Evolutionary conservation across 306 rosid genomes (phyloP), one percentile per base, ranked within the genome.

Genomic region (Gynostemma pentaphyllum): DNA sequence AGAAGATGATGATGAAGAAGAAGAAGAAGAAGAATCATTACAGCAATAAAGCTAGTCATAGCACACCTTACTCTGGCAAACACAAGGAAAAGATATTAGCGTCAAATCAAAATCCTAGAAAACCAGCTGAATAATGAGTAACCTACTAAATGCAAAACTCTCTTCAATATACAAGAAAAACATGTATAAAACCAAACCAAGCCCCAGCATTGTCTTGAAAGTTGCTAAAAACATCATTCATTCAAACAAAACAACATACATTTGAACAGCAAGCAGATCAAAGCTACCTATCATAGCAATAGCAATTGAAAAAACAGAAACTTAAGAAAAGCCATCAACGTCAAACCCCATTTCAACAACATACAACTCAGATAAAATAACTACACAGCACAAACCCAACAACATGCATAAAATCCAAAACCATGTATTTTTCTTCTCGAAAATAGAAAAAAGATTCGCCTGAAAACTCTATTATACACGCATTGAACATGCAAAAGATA

Each of bases 231-330:
- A 64, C 45, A 45, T 37, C 67, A 68, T 67, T 86, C 83, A 78
- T 18, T 84, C 75, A 80, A 83, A 69, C 95, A 87, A 78, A 81
- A 72, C 75, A 82, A 71, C 90, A 87, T 76, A 90, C 90, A 87
- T 79, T 61, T 77, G 50, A 80, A 64, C 24, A 45, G 55, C 14
- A 15, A 16, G 23, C 26, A 64, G 27, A 40, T 36, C 15, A 28
- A 63, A 44, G 68, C 21, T 22, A 53, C 8, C 7, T 24, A 22
- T 53, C 61, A 14, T 48, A 30, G 45, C 16, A 30, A 30, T 11
- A 21, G n/a, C n/a, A n/a, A n/a, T n/a, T n/a, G n/a, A n/a, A 15
- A 45, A 22, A 23, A 57, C 9, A 4, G 64, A 62, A 10, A 72
- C 69, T 48, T 73, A 72, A 74, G 72, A n/a, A n/a, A n/a, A n/a